Base-by-base conservation (phyloP, 495 filamentous ascomycete species). In the Podospora anserina region DNA sequence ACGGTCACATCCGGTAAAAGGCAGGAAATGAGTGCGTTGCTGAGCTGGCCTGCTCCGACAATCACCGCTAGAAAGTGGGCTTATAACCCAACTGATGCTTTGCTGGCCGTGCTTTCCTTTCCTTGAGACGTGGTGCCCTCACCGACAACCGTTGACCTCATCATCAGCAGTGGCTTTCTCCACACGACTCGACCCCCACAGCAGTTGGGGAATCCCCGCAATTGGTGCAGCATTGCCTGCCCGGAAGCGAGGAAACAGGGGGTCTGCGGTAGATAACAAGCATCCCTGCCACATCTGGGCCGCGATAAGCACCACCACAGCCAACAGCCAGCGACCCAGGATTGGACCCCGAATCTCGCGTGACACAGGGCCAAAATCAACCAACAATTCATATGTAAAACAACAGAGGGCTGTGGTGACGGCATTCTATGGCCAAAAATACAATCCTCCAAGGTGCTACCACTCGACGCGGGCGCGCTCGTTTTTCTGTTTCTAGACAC, bases 1-100 rank as follows among this genome's bases (percentile, higher is more conserved):
- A 77, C 76, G 76, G 76, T 77, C 76, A 77, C 76, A 77, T 77
- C 76, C 76, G 76, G 76, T 77, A 77, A 77, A 77, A 77, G 76
- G 76, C 76, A 77, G 76, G 76, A 77, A 72, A 77, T 77, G 76
- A 77, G 76, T 77, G 75, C 76, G 76, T 34, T 69, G 71, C 67
- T 77, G 76, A 76, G 76, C 70, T 56, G 76, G 76, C 76, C 72
- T 71, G 76, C 76, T 77, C 76, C 76, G 56, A 69, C 0, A 28
- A 13, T 13, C 4, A 0, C 0, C 6, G 13, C 0, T 0, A 4
- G 53, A 66, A 60, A 27, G 15, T 0, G 44, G 2, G 18, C 70
- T 63, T 71, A 77, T 77, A 73, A 68, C 69, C 23, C 23, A 23
- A 23, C 6, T 49, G 13, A 16, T 49, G 39, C 11, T 49, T 5